Conservation (phyloP, 768 basidiomycete species). For the Kwoniella dejecticola region DNA sequence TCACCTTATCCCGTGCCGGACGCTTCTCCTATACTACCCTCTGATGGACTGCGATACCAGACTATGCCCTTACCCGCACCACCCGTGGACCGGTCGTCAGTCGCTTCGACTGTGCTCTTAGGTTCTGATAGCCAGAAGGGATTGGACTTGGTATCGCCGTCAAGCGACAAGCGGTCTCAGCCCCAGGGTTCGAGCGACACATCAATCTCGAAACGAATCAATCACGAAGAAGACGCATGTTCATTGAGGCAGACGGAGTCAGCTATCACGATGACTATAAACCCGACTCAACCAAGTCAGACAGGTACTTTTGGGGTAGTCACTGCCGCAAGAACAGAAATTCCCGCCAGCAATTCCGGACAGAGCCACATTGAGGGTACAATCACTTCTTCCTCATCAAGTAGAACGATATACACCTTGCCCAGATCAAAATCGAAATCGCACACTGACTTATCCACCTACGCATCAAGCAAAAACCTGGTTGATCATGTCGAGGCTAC, state of each 20-base stretch:
- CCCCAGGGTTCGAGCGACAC: too few species aligned
- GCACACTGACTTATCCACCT: constrained; percentile 20
- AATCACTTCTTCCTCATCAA: constrained; percentile 7
- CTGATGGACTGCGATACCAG: constrained; percentile 1
- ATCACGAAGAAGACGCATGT: too few species aligned
- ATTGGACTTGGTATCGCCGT: too few species aligned
- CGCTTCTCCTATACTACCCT: constrained; percentile 1
- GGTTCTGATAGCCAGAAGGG: too few species aligned
- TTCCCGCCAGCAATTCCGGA: too few species aligned
- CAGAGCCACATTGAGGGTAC: too few species aligned
- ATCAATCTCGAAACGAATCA: too few species aligned
- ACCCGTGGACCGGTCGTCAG: not conserved
- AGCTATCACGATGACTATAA: not conserved
- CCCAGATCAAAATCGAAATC: constrained; percentile 29
- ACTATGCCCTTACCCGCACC: constrained; percentile 1
- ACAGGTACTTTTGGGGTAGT: constrained; percentile 13
- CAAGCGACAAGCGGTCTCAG: too few species aligned
- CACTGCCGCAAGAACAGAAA: too few species aligned
- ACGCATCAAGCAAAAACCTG: constrained; percentile 27
- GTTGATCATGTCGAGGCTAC: constrained; percentile 31
- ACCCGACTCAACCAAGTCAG: not conserved
- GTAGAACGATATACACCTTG: constrained; percentile 5
- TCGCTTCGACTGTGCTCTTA: too few species aligned
- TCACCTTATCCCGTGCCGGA: constrained; percentile 22
- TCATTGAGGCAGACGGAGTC: not conserved